Evolutionary conservation across 176 grass and related monocot species (phyloP).

Genomic region (Areca catechu): DNA sequence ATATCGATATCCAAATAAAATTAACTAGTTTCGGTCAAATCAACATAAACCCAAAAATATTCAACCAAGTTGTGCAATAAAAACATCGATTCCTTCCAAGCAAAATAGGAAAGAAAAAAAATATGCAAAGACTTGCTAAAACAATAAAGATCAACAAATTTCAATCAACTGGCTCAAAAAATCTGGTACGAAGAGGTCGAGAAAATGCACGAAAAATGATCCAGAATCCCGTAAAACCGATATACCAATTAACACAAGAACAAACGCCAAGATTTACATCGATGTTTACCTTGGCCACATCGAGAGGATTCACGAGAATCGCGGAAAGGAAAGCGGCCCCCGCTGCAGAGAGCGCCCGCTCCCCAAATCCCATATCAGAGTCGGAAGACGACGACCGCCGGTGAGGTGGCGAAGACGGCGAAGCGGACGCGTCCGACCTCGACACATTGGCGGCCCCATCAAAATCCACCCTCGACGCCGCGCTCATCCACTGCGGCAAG

Average conservation of each 20-base stretch:
- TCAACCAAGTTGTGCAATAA: no score
- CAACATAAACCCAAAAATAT: no score
- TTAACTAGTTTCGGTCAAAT: no score
- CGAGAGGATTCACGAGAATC: conserved; percentile 82
- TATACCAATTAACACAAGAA: neutral
- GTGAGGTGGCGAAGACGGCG: conserved; percentile 1
- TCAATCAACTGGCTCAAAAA: no score
- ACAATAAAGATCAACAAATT: no score
- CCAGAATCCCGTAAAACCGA: neutral
- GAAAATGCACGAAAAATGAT: neutral
- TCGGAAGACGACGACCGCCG: neutral
- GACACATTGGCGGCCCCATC: conserved; percentile 17
- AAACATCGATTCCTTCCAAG: no score
- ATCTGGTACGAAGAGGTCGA: neutral
- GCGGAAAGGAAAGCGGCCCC: conserved; percentile 78
- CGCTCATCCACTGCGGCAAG: conserved; percentile 65
- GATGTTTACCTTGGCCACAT: conserved; percentile 69
- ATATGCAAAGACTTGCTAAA: no score
- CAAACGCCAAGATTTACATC: neutral
- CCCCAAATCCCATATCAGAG: conserved; percentile 37
- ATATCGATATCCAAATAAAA: no score
- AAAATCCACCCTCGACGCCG: conserved; percentile 69
- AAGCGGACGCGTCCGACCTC: neutral
- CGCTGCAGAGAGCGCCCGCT: conserved; percentile 68
- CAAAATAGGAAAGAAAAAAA: no score